Base-by-base conservation (phyloP, 2,329 filamentous ascomycete species). In the Nectriaceae sp. region DNA sequence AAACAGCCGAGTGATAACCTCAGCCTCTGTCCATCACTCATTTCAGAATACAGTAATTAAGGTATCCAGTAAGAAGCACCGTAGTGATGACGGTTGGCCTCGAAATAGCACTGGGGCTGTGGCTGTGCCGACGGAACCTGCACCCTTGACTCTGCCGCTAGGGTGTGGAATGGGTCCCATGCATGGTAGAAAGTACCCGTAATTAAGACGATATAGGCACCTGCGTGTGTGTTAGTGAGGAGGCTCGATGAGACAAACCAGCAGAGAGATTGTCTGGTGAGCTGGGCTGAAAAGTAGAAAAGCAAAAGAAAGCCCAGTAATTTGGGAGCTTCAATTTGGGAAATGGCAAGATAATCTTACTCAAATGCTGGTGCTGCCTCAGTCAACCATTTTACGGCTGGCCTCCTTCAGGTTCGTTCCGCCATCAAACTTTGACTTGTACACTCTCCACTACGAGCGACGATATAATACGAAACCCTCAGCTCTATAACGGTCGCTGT, bases 81-180 rank as follows among this genome's bases (percentile, higher is more conserved):
- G 40, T 19, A 15, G 16, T 21, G 49, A 6, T 13, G 24, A 6
- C 24, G 24, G 13, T 29, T 6, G 13, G 16, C 8, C 49, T 48
- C 41, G 47, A 58, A 62, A 62, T 62, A 62, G 57, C 24, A 54
- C 36, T 40, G 47, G 46, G 53, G 53, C 26, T 48, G 53, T 62
- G 59, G 59, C 59, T 60, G 40, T 57, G 52, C 41, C 21, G 49
- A 47, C 21, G 35, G 22, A 47, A 41, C 21, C 47, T 39, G 55
- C 44, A 40, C 33, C 13, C 33, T 36, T 6, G 33, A 5, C 33
- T 5, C 33, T 36, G 16, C 15, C 26, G 26, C 26, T 15, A 15
- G 26, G 26, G 15, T 31, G 26, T 16, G 33, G n/a, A 36, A 36
- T 16, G 33, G 33, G 16, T 5, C n/a, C 33, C 33, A 10, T 36